A percentile compares a stretch with the other conserved stretches of the same genome.
These are phyloP conservation scores for Mortierella hygrophila DNA, from an alignment of 192 early-diverging fungal genomes.

Conservation along the genomic window DNA sequence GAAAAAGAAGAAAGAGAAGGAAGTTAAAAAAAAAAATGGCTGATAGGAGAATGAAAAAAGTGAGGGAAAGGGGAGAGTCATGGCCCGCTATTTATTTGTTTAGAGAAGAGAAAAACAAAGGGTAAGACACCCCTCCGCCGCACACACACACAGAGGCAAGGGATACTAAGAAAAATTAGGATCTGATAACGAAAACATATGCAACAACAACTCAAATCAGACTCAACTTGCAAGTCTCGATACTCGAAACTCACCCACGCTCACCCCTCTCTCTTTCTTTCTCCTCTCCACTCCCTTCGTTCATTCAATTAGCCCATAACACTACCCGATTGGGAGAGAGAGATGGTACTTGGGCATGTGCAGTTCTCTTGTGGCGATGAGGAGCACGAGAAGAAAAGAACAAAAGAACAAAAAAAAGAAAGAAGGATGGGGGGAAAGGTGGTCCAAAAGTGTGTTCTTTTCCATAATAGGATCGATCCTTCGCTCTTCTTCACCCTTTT, in stretches of 20 bases:
- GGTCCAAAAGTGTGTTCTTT: constrained; percentile 5
- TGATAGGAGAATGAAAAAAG: background rate
- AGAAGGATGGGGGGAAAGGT: background rate
- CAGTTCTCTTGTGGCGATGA: background rate
- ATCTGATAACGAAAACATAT: constrained; percentile 2
- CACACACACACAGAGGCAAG: background rate
- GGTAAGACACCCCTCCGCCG: background rate
- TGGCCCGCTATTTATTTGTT: background rate
- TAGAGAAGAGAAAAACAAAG: background rate
- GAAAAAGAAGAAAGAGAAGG: background rate
- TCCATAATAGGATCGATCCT: constrained; percentile 4
- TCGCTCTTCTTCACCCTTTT: background rate
- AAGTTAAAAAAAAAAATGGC: background rate
- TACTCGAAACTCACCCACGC: background rate
- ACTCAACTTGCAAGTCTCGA: background rate
- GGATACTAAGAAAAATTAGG: background rate
- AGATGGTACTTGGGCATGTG: background rate
- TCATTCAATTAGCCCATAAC: background rate
- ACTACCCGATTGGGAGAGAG: background rate
- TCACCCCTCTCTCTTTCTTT: background rate
- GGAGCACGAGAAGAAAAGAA: background rate
- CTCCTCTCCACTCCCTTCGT: background rate
- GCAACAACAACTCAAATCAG: background rate
- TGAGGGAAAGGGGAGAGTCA: background rate
- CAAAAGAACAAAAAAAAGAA: background rate